A percentile compares a stretch with the other conserved stretches of the same genome.
These are phyloP conservation scores for Nymphaea thermarum DNA, from an alignment of 164 flowering plant genomes.

Conservation along the genomic window DNA sequence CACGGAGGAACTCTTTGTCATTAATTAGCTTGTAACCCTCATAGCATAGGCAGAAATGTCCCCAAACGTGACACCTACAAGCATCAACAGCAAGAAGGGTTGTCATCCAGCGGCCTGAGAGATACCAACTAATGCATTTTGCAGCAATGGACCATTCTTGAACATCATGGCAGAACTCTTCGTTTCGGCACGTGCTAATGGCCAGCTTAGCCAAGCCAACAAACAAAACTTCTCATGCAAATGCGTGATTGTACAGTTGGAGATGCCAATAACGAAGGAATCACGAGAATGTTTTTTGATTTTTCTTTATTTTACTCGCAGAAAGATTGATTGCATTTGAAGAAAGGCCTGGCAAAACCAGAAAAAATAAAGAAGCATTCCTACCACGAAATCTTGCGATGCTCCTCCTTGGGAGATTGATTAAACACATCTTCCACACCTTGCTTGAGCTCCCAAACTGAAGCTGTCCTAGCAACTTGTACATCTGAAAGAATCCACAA, in stretches of 20 bases:
- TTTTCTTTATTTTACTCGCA: no score
- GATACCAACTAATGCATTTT: background rate
- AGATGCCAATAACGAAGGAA: background rate
- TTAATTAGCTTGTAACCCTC: slow-evolving; percentile 42
- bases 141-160: background rate
- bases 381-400: slow-evolving; percentile 71
- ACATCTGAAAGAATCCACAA: slow-evolving; percentile 28
- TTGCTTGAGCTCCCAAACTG: slow-evolving; percentile 50
- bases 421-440: slow-evolving; percentile 64
- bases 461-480: slow-evolving; percentile 39
- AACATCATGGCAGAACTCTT: background rate
- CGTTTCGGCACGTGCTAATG: background rate
- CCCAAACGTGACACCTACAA: slow-evolving; percentile 80
- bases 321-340: no score
- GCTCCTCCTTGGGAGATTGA: slow-evolving; percentile 35
- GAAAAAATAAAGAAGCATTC: background rate
- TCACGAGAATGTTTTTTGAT: no score
- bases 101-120: background rate
- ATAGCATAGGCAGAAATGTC: slow-evolving; percentile 71
- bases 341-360: no score
- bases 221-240: background rate
- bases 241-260: background rate
- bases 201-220: background rate
- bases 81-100: background rate
- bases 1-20: slow-evolving; percentile 28